Evolutionary conservation across 306 rosid genomes (phyloP).

Genomic region (Fragaria iinumae): DNA sequence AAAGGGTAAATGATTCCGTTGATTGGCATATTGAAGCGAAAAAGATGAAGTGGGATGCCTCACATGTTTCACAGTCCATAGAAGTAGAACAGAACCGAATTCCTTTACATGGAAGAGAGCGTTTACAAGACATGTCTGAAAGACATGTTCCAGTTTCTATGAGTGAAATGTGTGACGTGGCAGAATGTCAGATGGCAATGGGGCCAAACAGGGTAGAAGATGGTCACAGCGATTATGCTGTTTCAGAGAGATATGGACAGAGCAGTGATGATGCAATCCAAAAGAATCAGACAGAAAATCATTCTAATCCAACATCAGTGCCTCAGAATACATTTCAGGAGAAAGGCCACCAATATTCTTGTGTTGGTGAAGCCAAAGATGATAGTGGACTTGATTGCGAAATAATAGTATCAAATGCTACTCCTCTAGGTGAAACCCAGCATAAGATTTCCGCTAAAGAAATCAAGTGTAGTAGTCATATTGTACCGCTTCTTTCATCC

Average conservation of each 20-base stretch:
- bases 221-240: constrained; percentile 18
- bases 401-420: constrained; percentile 22
- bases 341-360: not conserved
- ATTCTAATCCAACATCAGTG: constrained; percentile 14
- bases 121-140: constrained; percentile 4
- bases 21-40: constrained; percentile 32
- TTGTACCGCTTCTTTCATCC: constrained; percentile 19
- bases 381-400: constrained; percentile 21
- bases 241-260: constrained; percentile 28
- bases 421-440: constrained; percentile 17
- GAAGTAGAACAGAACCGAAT: constrained; percentile 28
- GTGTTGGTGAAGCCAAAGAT: constrained; percentile 12
- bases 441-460: constrained; percentile 10
- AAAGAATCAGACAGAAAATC: constrained; percentile 28
- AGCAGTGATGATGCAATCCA: constrained; percentile 23
- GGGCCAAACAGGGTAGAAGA: constrained; percentile 33
- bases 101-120: constrained; percentile 21
- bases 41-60: constrained; percentile 34
- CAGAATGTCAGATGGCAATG: constrained; percentile 25
- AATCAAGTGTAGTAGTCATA: constrained; percentile 23
- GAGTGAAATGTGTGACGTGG: constrained; percentile 16
- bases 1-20: constrained; percentile 26
- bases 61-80: constrained; percentile 22
- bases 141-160: constrained; percentile 1
- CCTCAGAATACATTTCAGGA: constrained; percentile 16